phyloP scores from a whole-genome alignment of 2,329 filamentous ascomycete genomes.

The Phialophora verrucosa region DNA sequence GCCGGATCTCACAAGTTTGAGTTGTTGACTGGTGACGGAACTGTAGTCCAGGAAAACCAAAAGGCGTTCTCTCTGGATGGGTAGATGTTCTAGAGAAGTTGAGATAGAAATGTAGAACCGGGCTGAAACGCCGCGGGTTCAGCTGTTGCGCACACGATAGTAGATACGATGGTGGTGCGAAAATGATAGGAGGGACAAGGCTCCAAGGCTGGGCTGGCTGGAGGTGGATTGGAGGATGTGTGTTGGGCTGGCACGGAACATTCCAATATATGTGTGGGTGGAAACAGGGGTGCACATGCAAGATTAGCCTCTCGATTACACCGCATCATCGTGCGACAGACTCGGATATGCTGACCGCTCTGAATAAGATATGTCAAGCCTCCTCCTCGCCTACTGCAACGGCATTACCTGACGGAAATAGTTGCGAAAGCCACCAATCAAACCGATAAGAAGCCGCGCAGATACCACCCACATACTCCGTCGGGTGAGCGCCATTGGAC shows the following conservation, averaged over 20 bases:
- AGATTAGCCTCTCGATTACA: constrained; percentile 4
- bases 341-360: constrained; percentile 13
- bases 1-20: not conserved
- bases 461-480: not conserved
- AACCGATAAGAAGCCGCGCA: constrained; percentile 11
- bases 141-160: not conserved
- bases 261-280: constrained; percentile 13
- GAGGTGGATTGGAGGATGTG: not conserved
- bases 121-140: constrained; percentile 2
- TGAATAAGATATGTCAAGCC: not conserved
- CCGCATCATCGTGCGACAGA: not conserved
- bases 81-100: not conserved
- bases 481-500: not conserved
- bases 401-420: not conserved
- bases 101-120: not conserved
- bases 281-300: constrained; percentile 5
- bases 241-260: constrained; percentile 3
- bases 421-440: constrained; percentile 1
- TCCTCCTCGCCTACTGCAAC: not conserved
- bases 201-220: constrained; percentile 11
- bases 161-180: constrained; percentile 14
- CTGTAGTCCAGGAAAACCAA: not conserved
- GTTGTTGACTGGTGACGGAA: not conserved
- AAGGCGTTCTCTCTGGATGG: not conserved
- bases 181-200: constrained; percentile 19